These are phyloP conservation scores for Mycena latifolia DNA, from an alignment of 768 basidiomycete genomes.

Conservation along the genomic window DNA sequence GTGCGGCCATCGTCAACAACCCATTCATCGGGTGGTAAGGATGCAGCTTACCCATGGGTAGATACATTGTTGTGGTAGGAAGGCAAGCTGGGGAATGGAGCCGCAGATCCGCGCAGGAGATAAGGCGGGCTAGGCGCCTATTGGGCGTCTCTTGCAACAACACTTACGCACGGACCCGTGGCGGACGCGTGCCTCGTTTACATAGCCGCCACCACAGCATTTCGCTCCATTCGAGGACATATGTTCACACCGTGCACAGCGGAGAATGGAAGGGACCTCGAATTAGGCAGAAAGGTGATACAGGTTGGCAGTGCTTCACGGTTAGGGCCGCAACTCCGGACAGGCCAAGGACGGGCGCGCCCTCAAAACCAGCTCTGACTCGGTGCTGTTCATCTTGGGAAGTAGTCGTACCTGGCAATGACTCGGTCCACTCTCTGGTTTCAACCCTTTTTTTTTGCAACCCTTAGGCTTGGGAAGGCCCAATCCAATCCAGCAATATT, in stretches of 20 bases:
- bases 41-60: conserved; percentile 7
- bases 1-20: neutral
- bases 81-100: conserved; percentile 20
- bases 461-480: no score
- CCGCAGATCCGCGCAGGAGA: conserved; percentile 10
- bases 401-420: no score
- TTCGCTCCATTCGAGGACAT: conserved; percentile 1
- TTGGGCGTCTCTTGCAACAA: neutral
- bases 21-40: neutral
- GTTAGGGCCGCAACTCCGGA: no score
- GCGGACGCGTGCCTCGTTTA: conserved; percentile 10
- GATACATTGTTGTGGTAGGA: conserved; percentile 26
- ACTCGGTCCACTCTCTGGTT: no score
- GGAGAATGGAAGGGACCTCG: conserved; percentile 19
- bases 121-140: conserved; percentile 26
- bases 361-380: no score
- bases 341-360: no score
- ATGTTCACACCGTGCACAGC: conserved; percentile 18
- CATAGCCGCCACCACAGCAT: conserved; percentile 11
- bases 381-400: no score
- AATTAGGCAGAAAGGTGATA: no score
- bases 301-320: no score
- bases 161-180: conserved; percentile 20
- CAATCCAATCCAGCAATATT: no score
- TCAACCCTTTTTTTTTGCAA: no score